These are phyloP conservation scores for Ascochyta lentis DNA, from an alignment of 2,329 filamentous ascomycete species.

Conservation along the genomic window DNA sequence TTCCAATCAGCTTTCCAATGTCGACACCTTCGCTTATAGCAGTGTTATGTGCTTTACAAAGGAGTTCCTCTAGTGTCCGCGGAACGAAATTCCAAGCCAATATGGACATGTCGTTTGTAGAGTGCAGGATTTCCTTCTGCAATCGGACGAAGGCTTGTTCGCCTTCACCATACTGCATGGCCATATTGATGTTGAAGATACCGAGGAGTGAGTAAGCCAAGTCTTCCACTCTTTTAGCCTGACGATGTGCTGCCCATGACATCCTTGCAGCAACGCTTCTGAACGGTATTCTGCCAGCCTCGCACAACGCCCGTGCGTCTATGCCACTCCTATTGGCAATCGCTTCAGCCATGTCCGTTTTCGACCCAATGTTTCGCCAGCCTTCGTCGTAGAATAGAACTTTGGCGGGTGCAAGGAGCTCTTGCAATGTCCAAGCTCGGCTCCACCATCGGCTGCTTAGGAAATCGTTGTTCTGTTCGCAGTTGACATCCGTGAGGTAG, in stretches of 20 bases:
- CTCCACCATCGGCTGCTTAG: constrained; percentile 15
- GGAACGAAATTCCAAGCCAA: constrained; percentile 6
- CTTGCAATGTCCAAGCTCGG: constrained; percentile 20
- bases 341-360: neutral
- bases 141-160: constrained; percentile 15
- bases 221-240: constrained; percentile 23
- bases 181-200: constrained; percentile 23
- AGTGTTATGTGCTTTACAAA: no score
- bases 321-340: neutral
- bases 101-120: constrained; percentile 4
- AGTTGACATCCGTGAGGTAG: constrained; percentile 1
- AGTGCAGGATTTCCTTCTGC: constrained; percentile 13
- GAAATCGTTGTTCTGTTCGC: neutral
- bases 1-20: no score
- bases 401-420: constrained; percentile 10
- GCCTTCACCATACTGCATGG: constrained; percentile 23
- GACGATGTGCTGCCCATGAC: constrained; percentile 23
- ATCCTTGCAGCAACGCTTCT: constrained; percentile 15
- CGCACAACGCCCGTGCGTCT: neutral
- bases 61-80: neutral
- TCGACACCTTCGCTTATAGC: no score
- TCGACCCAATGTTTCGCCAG: constrained; percentile 9
- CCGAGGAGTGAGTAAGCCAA: constrained; percentile 26
- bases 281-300: neutral
- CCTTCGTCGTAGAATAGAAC: constrained; percentile 14